Base-by-base conservation (phyloP, 768 basidiomycete genomes). In the Crepidotus variabilis region DNA sequence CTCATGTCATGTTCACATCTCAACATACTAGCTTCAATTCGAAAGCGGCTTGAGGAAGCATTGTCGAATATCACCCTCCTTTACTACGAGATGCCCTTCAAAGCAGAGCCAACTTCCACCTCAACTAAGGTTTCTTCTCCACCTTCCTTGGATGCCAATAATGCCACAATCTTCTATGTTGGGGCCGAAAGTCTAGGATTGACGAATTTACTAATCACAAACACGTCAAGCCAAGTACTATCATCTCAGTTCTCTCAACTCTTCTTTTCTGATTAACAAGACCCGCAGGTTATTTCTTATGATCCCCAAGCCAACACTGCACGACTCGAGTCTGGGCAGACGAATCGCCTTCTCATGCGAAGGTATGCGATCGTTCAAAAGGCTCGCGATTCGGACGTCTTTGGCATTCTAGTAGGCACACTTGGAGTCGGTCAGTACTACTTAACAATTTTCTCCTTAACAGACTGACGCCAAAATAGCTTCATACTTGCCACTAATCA, bases 341-440 rank as follows among this genome's bases (percentile, higher is more conserved):
- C 92, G 3, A 96, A 96, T 62, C 84, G 78, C 51, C 73, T 97
- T 4, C 81, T 98, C 13, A 95, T 95, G 88, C 84, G 92, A 0
- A 85, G 97, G 13, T 97, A 98, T 59, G 90, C 86, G 1, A 75
- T 82, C 0, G 82, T 98, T 4, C 94, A 96, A 67, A 87, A 85
- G 62, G 94, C 96, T 2, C 81, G 92, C 46, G 90, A 94, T 60
- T 89, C 94, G 0, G 94, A 98, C 62, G 91, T 98, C 0, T 92
- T 97, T 60, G 97, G 95, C 0, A 94, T 98, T 47, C 84, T 98
- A 2, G 90, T 98, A 1, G 95, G 94, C 10, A 97, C 95, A 1
- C 81, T 98, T 13, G 94, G 95, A 46, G 88, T 97, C 28, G 83
- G 90, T 92, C 51, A 57, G 84, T 68, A 5, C 16, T 57, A 33